Evolutionary conservation across 768 basidiomycete species (phyloP).

Genomic region (Hygrophoropsis aurantiaca): DNA sequence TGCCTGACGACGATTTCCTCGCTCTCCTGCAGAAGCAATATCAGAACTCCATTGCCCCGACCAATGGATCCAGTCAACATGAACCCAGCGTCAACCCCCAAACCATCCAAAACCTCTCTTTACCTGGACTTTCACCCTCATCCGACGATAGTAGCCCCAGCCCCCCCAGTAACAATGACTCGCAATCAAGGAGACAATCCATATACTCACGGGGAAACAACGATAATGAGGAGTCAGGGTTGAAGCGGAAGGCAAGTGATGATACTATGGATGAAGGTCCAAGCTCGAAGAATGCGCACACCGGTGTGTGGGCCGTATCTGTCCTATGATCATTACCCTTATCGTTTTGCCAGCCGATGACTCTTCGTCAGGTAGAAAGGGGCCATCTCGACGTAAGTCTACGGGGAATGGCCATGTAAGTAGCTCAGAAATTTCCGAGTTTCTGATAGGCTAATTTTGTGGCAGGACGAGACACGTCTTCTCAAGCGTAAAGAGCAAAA

Average conservation of each 20-base stretch:
- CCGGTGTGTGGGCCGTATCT: constrained; percentile 39
- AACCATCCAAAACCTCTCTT: constrained; percentile 46
- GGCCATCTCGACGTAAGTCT: constrained; percentile 39
- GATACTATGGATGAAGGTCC: constrained; percentile 62
- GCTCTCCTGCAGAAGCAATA: constrained; percentile 79
- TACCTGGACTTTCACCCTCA: constrained; percentile 56
- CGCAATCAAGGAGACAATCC: constrained; percentile 18
- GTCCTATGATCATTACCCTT: constrained; percentile 2
- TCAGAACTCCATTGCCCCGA: constrained; percentile 29
- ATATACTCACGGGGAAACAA: constrained; percentile 32
- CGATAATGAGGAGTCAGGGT: constrained; percentile 43
- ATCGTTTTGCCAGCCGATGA: constrained; percentile 19
- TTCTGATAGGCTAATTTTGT: constrained; percentile 5
- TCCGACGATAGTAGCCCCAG: constrained; percentile 82
- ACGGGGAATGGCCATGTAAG: constrained; percentile 36
- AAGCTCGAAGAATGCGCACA: constrained; percentile 65
- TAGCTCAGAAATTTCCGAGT: background rate
- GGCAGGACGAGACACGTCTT: constrained; percentile 69
- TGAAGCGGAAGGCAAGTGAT: constrained; percentile 79
- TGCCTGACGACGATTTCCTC: constrained; percentile 77
- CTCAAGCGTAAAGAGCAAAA: constrained; percentile 97
- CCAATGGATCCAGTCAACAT: constrained; percentile 21
- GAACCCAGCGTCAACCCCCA: constrained; percentile 59
- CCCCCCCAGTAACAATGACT: constrained; percentile 51
- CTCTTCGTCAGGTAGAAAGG: constrained; percentile 23